Evolutionary conservation across 768 basidiomycete species (phyloP).

Genomic region (Aureoboletus auriporus): DNA sequence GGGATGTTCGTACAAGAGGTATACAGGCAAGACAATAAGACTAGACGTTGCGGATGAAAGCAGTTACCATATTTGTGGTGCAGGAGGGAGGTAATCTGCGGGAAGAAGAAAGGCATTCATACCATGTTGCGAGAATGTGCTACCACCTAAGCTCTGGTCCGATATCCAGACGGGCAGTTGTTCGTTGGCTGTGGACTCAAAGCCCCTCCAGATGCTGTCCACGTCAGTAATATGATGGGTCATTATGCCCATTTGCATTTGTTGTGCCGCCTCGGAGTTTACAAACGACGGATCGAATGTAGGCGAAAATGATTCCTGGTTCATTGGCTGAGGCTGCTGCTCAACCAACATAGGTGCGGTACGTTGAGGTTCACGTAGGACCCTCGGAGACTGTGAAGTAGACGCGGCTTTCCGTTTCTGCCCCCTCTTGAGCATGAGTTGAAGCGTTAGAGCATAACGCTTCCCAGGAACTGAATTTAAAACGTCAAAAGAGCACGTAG

Average conservation of each 20-base stretch:
- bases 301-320: constrained; percentile 52
- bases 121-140: constrained; percentile 72
- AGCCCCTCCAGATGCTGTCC: constrained; percentile 73
- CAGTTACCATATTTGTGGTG: constrained; percentile 71
- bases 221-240: constrained; percentile 33
- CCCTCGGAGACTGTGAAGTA: constrained; percentile 57
- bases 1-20: constrained; percentile 20
- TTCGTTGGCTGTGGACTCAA: constrained; percentile 67
- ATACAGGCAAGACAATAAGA: constrained; percentile 22
- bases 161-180: constrained; percentile 85
- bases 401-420: constrained; percentile 57
- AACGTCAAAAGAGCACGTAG: constrained; percentile 5
- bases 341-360: constrained; percentile 46
- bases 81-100: constrained; percentile 63
- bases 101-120: constrained; percentile 85
- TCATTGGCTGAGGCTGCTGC: constrained; percentile 32
- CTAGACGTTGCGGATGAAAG: constrained; percentile 5
- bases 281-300: constrained; percentile 47
- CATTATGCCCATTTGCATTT: constrained; percentile 28
- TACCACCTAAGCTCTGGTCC: constrained; percentile 76
- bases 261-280: constrained; percentile 29
- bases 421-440: constrained; percentile 81
- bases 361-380: constrained; percentile 52
- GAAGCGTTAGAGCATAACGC: constrained; percentile 86
- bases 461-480: constrained; percentile 76